A percentile compares a stretch with the other conserved stretches of the same genome.
Evolutionary conservation across 495 filamentous ascomycete species (phyloP).

Genomic region (Aspergillus cavernicola): DNA sequence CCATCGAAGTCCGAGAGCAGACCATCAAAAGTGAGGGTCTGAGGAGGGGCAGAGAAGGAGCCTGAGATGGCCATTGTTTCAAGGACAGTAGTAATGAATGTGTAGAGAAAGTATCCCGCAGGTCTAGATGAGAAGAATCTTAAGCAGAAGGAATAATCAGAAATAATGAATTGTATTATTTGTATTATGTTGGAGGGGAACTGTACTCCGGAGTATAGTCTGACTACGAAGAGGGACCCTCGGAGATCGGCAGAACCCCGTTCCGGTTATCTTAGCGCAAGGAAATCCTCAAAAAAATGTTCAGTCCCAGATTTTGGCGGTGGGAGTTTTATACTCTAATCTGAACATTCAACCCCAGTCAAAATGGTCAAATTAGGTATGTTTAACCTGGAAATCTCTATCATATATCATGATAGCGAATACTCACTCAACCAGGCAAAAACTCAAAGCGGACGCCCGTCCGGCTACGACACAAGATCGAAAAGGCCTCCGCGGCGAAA

Average conservation of each 20-base stretch:
- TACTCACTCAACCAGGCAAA: constrained; percentile 51
- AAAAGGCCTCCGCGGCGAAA: constrained; percentile 88
- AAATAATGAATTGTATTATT: neutral
- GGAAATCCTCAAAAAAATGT: constrained; percentile 36
- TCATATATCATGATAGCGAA: constrained; percentile 2
- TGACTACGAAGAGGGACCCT: neutral
- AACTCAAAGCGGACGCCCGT: constrained; percentile 89
- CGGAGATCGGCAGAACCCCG: constrained; percentile 41
- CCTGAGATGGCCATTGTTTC: constrained; percentile 31
- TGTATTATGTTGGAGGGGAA: too few species aligned
- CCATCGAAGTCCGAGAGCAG: constrained; percentile 92
- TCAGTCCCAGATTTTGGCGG: constrained; percentile 13
- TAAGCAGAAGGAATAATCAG: neutral
- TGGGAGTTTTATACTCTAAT: constrained; percentile 1
- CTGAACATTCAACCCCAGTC: constrained; percentile 10
- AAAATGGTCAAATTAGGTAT: constrained; percentile 54
- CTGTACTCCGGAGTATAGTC: too few species aligned
- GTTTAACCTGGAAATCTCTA: constrained; percentile 7
- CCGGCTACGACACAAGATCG: constrained; percentile 89
- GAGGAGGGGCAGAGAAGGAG: constrained; percentile 57
- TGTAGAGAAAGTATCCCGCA: neutral
- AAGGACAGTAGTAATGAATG: constrained; percentile 1
- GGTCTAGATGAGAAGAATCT: neutral
- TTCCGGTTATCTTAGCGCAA: constrained; percentile 44
- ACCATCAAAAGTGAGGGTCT: constrained; percentile 64